Conservation (phyloP, 148 eudicot species). For the Rhododendron ferrugineum region DNA sequence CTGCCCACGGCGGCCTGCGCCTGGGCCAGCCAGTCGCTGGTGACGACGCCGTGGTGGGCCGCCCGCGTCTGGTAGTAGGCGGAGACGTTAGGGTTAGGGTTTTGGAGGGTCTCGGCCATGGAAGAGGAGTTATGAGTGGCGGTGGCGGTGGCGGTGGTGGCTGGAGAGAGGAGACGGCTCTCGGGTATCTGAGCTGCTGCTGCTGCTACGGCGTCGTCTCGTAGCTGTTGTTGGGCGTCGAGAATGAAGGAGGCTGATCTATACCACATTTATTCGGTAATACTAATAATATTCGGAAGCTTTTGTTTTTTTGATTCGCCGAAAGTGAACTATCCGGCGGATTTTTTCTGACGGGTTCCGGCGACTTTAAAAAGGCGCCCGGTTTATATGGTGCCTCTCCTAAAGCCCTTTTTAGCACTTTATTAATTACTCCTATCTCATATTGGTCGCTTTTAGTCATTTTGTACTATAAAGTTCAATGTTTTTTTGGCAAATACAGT, state of each 20-base stretch:
- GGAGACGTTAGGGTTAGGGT: constrained; percentile 54
- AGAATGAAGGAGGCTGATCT: constrained; percentile 85
- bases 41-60: constrained; percentile 86
- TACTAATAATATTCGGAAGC: neutral
- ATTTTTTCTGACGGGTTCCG: constrained; percentile 1
- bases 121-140: neutral
- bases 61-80: constrained; percentile 87
- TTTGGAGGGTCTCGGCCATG: constrained; percentile 52
- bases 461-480: neutral
- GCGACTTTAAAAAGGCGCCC: neutral
- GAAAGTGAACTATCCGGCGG: constrained; percentile 11
- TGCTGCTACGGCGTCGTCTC: constrained; percentile 37
- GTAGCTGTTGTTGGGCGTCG: constrained; percentile 38
- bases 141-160: neutral
- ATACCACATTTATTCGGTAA: constrained; percentile 55
- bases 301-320: neutral
- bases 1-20: constrained; percentile 72
- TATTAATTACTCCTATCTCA: no score
- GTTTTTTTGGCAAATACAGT: neutral
- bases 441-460: neutral
- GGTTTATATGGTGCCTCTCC: neutral
- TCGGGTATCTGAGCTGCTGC: constrained; percentile 7
- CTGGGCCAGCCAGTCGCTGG: constrained; percentile 91
- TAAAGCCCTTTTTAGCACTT: neutral
- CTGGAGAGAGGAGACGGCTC: constrained; percentile 25